Conservation (phyloP, 345 rosid species). For the Syzygium aromaticum region DNA sequence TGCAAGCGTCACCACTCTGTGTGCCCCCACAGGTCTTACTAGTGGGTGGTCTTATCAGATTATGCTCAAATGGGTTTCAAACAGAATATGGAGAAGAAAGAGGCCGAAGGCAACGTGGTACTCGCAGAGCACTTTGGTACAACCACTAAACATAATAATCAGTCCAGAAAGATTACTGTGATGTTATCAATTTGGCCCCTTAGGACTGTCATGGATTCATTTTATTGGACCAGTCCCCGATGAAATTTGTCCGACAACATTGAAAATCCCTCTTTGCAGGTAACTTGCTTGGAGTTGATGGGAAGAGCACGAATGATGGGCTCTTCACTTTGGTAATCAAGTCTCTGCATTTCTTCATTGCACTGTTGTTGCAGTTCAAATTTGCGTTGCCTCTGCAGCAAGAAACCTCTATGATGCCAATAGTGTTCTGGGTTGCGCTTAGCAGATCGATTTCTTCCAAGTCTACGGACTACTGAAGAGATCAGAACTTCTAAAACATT, state of each 20-base stretch:
- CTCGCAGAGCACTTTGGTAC: neutral
- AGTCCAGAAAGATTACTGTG: neutral
- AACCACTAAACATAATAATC: neutral
- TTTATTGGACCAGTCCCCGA: neutral
- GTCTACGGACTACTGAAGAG: neutral
- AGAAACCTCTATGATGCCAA: neutral
- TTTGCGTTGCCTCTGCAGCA: neutral
- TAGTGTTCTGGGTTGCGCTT: constrained; percentile 15
- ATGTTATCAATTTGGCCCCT: neutral
- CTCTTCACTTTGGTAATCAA: constrained; percentile 3
- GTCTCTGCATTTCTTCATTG: constrained; percentile 18
- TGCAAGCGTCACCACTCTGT: neutral
- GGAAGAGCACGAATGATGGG: neutral
- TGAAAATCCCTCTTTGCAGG: constrained; percentile 3
- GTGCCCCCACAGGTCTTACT: neutral
- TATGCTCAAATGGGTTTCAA: neutral
- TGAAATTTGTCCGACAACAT: neutral
- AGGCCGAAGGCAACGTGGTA: neutral
- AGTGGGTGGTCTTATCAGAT: neutral
- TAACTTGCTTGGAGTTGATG: neutral
- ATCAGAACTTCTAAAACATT: neutral
- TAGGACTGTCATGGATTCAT: neutral
- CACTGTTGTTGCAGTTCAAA: constrained; percentile 15
- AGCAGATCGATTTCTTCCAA: constrained; percentile 16
- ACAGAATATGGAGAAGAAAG: neutral